phyloP scores from a whole-genome alignment of 805 yeast species.

The Cyberlindnera euphorbiae region DNA sequence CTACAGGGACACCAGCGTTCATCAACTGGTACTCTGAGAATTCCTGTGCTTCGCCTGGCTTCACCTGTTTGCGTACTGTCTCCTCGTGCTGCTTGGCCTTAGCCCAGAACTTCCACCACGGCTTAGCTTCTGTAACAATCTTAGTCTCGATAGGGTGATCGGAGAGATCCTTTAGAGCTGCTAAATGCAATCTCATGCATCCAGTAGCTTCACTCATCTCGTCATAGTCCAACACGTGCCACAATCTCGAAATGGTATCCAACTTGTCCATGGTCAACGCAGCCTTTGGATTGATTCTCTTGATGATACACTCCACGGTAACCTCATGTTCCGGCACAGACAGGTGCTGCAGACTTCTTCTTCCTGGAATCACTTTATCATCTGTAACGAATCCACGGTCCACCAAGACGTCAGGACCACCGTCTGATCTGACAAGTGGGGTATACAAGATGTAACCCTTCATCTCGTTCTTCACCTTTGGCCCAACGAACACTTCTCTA shows the following conservation, averaged over 20 bases:
- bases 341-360: constrained; percentile 57
- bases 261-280: constrained; percentile 65
- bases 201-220: constrained; percentile 72
- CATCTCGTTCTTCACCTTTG: constrained; percentile 66
- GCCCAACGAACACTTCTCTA: constrained; percentile 89
- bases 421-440: constrained; percentile 71
- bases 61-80: constrained; percentile 3
- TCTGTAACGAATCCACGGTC: constrained; percentile 92
- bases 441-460: constrained; percentile 78
- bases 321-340: constrained; percentile 63
- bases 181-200: constrained; percentile 69
- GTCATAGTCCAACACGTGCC: constrained; percentile 74
- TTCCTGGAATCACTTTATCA: constrained; percentile 52
- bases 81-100: constrained; percentile 9
- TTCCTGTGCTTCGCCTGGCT: constrained; percentile 29
- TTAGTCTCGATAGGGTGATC: constrained; percentile 52
- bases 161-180: constrained; percentile 60
- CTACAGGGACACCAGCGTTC: constrained; percentile 86
- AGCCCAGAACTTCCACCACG: constrained; percentile 29
- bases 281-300: constrained; percentile 61
- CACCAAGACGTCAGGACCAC: constrained; percentile 72
- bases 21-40: constrained; percentile 55
- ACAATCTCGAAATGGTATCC: constrained; percentile 60
- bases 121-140: constrained; percentile 22
- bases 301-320: constrained; percentile 66